These are phyloP conservation scores for Sphagnurus paluster DNA, from an alignment of 1,284 basidiomycete genomes.

Conservation along the genomic window DNA sequence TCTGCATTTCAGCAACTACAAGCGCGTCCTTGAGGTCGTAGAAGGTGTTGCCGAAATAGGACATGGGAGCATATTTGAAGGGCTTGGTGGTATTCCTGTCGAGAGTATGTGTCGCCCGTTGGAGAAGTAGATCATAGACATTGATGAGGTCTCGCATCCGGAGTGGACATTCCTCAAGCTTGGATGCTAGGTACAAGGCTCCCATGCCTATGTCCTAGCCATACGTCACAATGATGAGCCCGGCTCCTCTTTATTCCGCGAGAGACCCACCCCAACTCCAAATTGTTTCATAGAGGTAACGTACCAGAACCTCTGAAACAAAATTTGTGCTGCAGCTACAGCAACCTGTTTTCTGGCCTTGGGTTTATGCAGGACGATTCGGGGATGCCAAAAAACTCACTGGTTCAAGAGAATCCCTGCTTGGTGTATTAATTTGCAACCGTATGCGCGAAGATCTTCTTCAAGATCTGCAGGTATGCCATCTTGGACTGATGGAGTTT, in stretches of 20 bases:
- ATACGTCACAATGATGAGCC: conserved; percentile 4
- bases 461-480: conserved; percentile 82
- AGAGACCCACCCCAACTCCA: conserved; percentile 75
- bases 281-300: conserved; percentile 94
- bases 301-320: conserved; percentile 98
- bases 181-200: conserved; percentile 91
- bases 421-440: conserved; percentile 93
- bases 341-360: conserved; percentile 89
- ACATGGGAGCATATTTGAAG: conserved; percentile 82
- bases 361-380: conserved; percentile 10
- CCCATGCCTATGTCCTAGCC: conserved; percentile 89
- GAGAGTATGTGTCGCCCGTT: conserved; percentile 53
- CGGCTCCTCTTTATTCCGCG: conserved; percentile 2
- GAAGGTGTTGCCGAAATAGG: conserved; percentile 81
- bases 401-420: conserved; percentile 89
- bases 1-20: conserved; percentile 96
- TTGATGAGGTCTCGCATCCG: conserved; percentile 95
- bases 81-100: conserved; percentile 34
- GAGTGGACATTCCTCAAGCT: conserved; percentile 92
- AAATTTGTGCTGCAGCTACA: conserved; percentile 93
- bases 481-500: conserved; percentile 81
- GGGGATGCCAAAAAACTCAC: conserved; percentile 44
- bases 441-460: conserved; percentile 83
- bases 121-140: conserved; percentile 85
- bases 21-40: conserved; percentile 89